A percentile compares a stretch with the other conserved stretches of the same genome.
These are phyloP conservation scores for Fagopyrum esculentum DNA, from an alignment of 148 eudicot genomes.

Conservation along the genomic window DNA sequence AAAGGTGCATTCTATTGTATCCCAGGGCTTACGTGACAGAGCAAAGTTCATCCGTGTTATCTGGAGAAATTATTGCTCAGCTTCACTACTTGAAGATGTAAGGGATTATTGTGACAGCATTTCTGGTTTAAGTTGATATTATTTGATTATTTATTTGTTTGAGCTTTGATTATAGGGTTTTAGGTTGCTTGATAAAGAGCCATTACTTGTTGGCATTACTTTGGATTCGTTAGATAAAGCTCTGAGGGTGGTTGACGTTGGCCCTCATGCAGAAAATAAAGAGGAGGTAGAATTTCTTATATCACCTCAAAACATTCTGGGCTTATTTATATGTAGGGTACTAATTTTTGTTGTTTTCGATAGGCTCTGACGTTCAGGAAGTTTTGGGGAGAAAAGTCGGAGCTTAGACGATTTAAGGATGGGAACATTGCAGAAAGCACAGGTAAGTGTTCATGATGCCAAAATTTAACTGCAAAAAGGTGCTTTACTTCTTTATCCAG, in stretches of 20 bases:
- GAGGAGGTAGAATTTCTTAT: slow-evolving; percentile 47
- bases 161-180: slow-evolving; percentile 48
- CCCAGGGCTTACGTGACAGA: slow-evolving; percentile 65
- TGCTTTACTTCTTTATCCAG: neutral
- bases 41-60: slow-evolving; percentile 65
- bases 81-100: slow-evolving; percentile 60
- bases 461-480: neutral
- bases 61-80: slow-evolving; percentile 60
- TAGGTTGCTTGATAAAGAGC: slow-evolving; percentile 53
- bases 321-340: slow-evolving; percentile 8
- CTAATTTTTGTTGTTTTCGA: slow-evolving; percentile 13
- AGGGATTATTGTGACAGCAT: slow-evolving; percentile 17
- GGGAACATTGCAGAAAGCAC: slow-evolving; percentile 81
- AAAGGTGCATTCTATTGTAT: slow-evolving; percentile 56
- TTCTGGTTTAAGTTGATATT: neutral
- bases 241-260: slow-evolving; percentile 56
- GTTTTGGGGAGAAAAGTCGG: slow-evolving; percentile 92
- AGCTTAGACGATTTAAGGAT: slow-evolving; percentile 69
- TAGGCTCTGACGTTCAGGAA: slow-evolving; percentile 64
- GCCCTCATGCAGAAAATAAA: slow-evolving; percentile 77
- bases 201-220: slow-evolving; percentile 63
- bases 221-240: slow-evolving; percentile 53
- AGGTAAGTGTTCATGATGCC: slow-evolving; percentile 33
- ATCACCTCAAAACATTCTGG: slow-evolving; percentile 9
- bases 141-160: neutral